Evolutionary conservation across 495 filamentous ascomycete genomes (phyloP).

Genomic region (Hypoxylon crocopeplum): DNA sequence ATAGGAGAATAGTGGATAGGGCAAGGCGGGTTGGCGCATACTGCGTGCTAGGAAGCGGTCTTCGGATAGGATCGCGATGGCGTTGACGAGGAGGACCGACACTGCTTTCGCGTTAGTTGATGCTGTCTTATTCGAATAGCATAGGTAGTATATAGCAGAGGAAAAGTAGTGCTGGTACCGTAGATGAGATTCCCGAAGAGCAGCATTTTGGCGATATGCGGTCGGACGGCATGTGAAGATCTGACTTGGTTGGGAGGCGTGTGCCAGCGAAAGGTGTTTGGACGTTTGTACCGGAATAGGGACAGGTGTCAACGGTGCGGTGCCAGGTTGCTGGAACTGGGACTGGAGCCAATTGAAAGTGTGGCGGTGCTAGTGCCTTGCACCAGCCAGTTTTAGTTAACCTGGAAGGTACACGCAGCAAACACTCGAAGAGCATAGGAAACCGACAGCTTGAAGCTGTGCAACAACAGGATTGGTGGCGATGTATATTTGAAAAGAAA

Average conservation of each 20-base stretch:
- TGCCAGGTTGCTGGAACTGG: slow-evolving; percentile 5
- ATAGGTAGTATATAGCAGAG: too few relatives aligned
- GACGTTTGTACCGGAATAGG: not conserved
- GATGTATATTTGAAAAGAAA: slow-evolving; percentile 1
- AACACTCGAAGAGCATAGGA: too few relatives aligned
- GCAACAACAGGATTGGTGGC: slow-evolving; percentile 18
- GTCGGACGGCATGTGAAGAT: slow-evolving; percentile 15
- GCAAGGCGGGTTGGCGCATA: slow-evolving; percentile 53
- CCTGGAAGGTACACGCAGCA: too few relatives aligned
- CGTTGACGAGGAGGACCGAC: slow-evolving; percentile 86
- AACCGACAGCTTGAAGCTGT: slow-evolving; percentile 1
- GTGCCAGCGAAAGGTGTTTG: not conserved
- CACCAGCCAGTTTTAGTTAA: slow-evolving; percentile 11
- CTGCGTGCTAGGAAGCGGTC: slow-evolving; percentile 96
- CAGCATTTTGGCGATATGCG: slow-evolving; percentile 57
- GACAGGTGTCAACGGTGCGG: slow-evolving; percentile 41
- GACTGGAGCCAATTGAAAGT: not conserved
- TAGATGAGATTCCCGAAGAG: slow-evolving; percentile 79
- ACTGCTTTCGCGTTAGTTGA: slow-evolving; percentile 57
- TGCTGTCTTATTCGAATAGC: too few relatives aligned
- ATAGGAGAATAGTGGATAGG: not conserved
- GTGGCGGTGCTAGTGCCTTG: slow-evolving; percentile 22
- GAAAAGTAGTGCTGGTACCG: slow-evolving; percentile 55
- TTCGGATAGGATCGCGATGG: slow-evolving; percentile 94
- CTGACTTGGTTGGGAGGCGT: not conserved